Conservation (phyloP, 441 rosid genomes). For the Dalechampia spathulata region DNA sequence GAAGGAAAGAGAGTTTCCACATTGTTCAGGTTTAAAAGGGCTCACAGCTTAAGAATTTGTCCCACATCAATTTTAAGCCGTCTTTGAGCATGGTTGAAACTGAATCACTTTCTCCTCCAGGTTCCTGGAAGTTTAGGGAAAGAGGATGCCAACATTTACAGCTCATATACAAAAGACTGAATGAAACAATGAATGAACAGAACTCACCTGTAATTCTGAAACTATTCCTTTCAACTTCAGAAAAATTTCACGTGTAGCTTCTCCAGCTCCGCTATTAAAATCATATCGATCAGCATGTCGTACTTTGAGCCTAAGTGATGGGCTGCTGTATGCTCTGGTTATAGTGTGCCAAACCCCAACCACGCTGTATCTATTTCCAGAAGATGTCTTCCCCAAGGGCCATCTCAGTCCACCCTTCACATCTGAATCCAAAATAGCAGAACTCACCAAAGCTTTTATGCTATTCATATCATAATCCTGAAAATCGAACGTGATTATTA, state of each 20-base stretch:
- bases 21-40: slow-evolving; percentile 6
- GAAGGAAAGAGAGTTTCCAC: no score
- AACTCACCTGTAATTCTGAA: slow-evolving; percentile 29
- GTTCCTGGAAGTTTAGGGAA: no score
- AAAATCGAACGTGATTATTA: slow-evolving; percentile 1
- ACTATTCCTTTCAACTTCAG: slow-evolving; percentile 37
- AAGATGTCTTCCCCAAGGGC: slow-evolving; percentile 35
- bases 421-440: slow-evolving; percentile 47
- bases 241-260: slow-evolving; percentile 24
- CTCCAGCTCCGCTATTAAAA: slow-evolving; percentile 36
- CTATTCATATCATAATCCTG: slow-evolving; percentile 48
- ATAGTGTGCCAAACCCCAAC: slow-evolving; percentile 41
- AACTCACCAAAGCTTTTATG: slow-evolving; percentile 34
- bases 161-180: no score
- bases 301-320: slow-evolving; percentile 37
- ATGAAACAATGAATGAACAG: neutral
- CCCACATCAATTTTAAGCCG: slow-evolving; percentile 36
- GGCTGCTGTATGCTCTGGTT: slow-evolving; percentile 25
- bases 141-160: no score
- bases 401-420: slow-evolving; percentile 66
- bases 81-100: slow-evolving; percentile 35
- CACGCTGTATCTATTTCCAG: slow-evolving; percentile 35
- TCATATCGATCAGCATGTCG: slow-evolving; percentile 44
- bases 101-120: slow-evolving; percentile 17
- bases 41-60: slow-evolving; percentile 31